Evolutionary conservation across 1,284 basidiomycete species (phyloP), one percentile per base, ranked within the genome.

Genomic region (Pascua sp.): DNA sequence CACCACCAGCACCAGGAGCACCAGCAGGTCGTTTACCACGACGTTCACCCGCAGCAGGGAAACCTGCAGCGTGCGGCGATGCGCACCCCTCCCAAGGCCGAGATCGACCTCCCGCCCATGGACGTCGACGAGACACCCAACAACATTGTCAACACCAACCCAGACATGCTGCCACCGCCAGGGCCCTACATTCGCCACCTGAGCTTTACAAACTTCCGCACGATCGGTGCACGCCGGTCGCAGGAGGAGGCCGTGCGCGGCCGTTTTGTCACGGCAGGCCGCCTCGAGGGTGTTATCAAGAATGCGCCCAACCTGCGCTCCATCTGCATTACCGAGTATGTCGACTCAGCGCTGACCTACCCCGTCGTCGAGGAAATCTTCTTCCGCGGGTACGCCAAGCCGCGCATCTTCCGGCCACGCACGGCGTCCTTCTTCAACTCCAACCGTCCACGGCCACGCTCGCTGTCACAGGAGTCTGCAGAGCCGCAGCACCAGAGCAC

Each of bases 261-360:
- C 62, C 88, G 94, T 13, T 98, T 95, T 69, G 94, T 98, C 36
- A 98, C 95, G 1, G 87, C 90, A 0, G 86, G 89, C 54, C 84
- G 93, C 49, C 82, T 98, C 5, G 84, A 89, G 61, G 85, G 86
- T 3, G 82, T 92, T 36, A 81, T 94, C 54, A 91, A 91, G 89
- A 90, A 93, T 82, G 85, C 87, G 75, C 90, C 90, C 0, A 91
- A 89, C 66, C 79, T 95, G 24, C 81, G 81, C 12, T 82, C 86
- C 2, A 89, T 95, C 64, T 91, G 90, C 37, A 91, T 90, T n/a
- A 95, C 91, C 0, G 92, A 95, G 73, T 96, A 94, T 71, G 95
- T 96, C 88, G 92, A 96, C 66, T 90, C 91, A 2, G 87, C 92
- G 1, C 80, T 96, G 47, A 88, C 87, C 9, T 79, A 88, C 24